Evolutionary conservation across 345 rosid species (phyloP), one percentile per base, ranked within the genome.

Genomic region (Aethionema arabicum): DNA sequence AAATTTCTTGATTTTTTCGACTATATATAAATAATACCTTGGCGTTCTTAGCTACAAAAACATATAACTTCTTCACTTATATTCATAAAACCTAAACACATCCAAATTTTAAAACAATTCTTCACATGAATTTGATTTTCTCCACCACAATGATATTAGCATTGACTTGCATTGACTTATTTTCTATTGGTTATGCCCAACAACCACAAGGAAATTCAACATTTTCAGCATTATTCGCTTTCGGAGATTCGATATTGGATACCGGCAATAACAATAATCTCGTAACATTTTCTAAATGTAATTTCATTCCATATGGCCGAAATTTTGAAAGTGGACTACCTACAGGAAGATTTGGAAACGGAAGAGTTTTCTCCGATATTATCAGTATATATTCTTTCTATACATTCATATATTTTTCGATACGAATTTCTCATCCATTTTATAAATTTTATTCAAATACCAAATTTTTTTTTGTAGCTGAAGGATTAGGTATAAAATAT

Each of bases 221-320:
- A 16, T 29, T 83, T 41, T 73, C 85, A 3, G 87, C 79, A 0
- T 0, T 78, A n/a, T 52, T 84, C 9, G 70, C 54, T 10, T 84
- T 87, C 30, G 90, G 95, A 3, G 95, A 87, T 61, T 87, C 95
- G 27, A 56, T 82, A 4, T 55, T 81, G 3, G 90, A 82, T 66
- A 57, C 95, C 1, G 86, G 95, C 5, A 87, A 87, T 67, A 84
- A 87, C 63, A 82, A 84, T 63, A 0, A 44, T 29, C 55, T 79
- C 2, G 2, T 4, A 6, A 82, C 86, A 6, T 8, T 70, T 3
- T 39, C 70, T 0, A 82, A 73, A 64, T 74, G 82, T 55, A 73
- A 82, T 41, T 83, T 70, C 32, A 76, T 74, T 44, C 92, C 91
- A 0, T 87, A 87, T 36, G 95, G 91, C 0, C 50, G 65, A 39